phyloP scores from a whole-genome alignment of 2,329 filamentous ascomycete species.

The Harringtonia lauricola region DNA sequence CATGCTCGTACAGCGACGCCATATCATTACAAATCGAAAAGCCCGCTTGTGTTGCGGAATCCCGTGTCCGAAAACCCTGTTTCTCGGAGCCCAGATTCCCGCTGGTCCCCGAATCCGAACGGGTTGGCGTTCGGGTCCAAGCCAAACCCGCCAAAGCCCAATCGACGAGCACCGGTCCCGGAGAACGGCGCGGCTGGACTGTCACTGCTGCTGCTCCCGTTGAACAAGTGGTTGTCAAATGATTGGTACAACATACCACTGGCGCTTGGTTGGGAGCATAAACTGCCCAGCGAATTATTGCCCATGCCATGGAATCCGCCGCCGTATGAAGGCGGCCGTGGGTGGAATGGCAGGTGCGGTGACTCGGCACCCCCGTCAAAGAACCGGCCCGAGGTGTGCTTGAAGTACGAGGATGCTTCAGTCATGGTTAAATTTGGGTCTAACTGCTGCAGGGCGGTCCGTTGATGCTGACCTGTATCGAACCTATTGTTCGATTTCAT shows the following conservation, averaged over 20 bases:
- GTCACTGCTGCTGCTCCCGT: conserved; percentile 11
- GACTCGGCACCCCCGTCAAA: conserved; percentile 5
- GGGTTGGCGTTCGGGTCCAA: conserved; percentile 6
- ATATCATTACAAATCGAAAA: conserved; percentile 10
- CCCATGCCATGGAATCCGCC: conserved; percentile 3
- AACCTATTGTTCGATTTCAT: conserved; percentile 5
- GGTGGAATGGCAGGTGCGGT: conserved; percentile 4
- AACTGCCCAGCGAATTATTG: not conserved
- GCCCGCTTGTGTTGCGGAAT: not conserved
- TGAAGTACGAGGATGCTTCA: conserved; percentile 4
- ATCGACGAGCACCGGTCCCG: conserved; percentile 14
- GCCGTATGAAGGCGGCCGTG: conserved; percentile 1
- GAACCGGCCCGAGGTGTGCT: conserved; percentile 4
- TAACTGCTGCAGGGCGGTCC: conserved; percentile 9
- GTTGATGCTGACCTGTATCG: conserved; percentile 2
- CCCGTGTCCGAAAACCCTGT: conserved; percentile 2
- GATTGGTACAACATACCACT: conserved; percentile 12
- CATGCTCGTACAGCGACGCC: not conserved
- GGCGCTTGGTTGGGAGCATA: conserved; percentile 7
- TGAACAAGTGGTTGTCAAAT: conserved; percentile 14
- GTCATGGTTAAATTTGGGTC: conserved; percentile 10
- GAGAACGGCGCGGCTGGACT: conserved; percentile 14
- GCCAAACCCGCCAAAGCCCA: conserved; percentile 11
- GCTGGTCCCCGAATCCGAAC: conserved; percentile 9
- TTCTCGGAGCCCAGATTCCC: conserved; percentile 5